Evolutionary conservation across 805 yeast species (phyloP).

Genomic region (Metschnikowia vanudenii): DNA sequence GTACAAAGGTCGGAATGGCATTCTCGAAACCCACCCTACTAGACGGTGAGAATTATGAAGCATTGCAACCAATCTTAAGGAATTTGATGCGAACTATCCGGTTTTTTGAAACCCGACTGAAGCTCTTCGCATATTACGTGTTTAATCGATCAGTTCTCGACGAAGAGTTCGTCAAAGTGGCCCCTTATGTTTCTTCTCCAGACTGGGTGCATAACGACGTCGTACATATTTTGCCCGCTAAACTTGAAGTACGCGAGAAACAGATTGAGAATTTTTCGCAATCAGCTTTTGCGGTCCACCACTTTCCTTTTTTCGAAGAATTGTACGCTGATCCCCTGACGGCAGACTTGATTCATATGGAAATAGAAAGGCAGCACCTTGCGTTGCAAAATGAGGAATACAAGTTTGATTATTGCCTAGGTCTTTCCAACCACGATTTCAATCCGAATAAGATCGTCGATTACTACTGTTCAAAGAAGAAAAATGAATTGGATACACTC

Average conservation of each 20-base stretch:
- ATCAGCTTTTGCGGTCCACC: conserved; percentile 11
- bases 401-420: conserved; percentile 24
- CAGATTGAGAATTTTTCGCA: conserved; percentile 13
- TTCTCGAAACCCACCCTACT: conserved; percentile 19
- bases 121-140: conserved; percentile 27
- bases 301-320: conserved; percentile 22
- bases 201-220: conserved; percentile 17
- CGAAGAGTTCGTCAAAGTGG: conserved; percentile 18
- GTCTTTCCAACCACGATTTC: conserved; percentile 30
- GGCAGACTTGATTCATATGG: conserved; percentile 15
- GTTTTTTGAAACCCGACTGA: conserved; percentile 34
- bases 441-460: conserved; percentile 21
- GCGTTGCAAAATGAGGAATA: conserved; percentile 17
- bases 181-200: conserved; percentile 8
- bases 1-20: conserved; percentile 32
- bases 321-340: conserved; percentile 16
- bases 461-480: conserved; percentile 2
- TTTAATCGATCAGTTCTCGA: conserved; percentile 24
- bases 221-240: conserved; percentile 21
- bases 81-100: conserved; percentile 32
- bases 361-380: conserved; percentile 13
- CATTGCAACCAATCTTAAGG: conserved; percentile 24
- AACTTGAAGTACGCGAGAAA: conserved; percentile 15
- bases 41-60: conserved; percentile 18
- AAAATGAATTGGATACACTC: conserved; percentile 1